These are phyloP conservation scores for Wickerhamomyces subpelliculosus DNA, from an alignment of 805 yeast species.

Conservation along the genomic window DNA sequence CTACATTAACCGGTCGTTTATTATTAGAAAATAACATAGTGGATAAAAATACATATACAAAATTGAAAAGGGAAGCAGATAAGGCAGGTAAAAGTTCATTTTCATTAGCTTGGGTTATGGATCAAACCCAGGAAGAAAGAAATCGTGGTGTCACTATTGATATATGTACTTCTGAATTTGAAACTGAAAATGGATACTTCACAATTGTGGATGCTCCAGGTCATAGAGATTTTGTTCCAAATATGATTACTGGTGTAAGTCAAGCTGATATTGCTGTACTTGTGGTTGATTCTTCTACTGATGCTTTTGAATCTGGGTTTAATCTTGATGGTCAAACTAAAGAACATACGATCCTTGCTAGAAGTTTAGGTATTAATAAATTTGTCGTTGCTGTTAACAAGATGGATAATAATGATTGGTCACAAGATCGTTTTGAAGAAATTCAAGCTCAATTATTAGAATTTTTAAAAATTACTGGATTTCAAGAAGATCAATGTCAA, in stretches of 20 bases:
- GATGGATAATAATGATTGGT: constrained; percentile 93
- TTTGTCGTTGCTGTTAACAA: constrained; percentile 88
- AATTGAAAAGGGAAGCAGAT: constrained; percentile 96
- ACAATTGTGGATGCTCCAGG: constrained; percentile 95
- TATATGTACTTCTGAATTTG: constrained; percentile 89
- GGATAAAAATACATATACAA: constrained; percentile 94
- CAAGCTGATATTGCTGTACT: constrained; percentile 91
- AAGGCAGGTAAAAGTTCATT: constrained; percentile 96
- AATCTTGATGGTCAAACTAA: constrained; percentile 93
- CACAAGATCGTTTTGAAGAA: constrained; percentile 72
- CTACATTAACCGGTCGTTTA: constrained; percentile 98
- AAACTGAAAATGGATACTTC: constrained; percentile 82
- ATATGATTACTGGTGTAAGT: constrained; percentile 93
- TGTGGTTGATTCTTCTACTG: constrained; percentile 87
- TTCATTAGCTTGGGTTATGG: constrained; percentile 97
- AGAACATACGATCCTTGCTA: constrained; percentile 89
- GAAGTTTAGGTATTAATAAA: constrained; percentile 83
- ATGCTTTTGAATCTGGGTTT: constrained; percentile 95
- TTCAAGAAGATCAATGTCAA: constrained; percentile 73
- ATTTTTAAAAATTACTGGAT: constrained; percentile 83
- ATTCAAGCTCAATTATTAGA: constrained; percentile 69
- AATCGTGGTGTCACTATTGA: constrained; percentile 96
- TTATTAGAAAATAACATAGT: constrained; percentile 96
- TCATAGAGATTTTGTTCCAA: constrained; percentile 94
- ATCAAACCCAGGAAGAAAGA: constrained; percentile 93